phyloP scores from a whole-genome alignment of 345 rosid genomes.

The Bruguiera parviflora region DNA sequence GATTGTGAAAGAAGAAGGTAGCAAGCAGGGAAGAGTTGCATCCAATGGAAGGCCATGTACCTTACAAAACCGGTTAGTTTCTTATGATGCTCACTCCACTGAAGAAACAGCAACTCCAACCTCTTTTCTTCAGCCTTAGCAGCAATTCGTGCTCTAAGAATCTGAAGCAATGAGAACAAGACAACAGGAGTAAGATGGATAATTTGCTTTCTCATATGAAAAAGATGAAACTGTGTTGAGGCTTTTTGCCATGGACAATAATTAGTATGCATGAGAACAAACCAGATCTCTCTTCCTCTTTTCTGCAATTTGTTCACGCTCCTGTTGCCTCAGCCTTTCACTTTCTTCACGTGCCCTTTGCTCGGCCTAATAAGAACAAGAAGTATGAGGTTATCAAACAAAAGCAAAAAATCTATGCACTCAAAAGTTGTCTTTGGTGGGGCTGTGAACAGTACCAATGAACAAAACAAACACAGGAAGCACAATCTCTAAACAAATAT shows the following conservation, averaged over 20 bases:
- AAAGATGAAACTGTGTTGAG: not conserved
- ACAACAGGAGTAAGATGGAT: not conserved
- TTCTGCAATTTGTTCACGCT: conserved; percentile 76
- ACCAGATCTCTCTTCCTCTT: conserved; percentile 93
- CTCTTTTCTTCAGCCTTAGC: conserved; percentile 96
- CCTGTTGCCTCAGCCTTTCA: conserved; percentile 85
- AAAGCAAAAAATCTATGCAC: not conserved
- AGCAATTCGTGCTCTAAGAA: conserved; percentile 88
- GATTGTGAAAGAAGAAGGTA: not conserved
- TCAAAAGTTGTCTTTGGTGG: not conserved
- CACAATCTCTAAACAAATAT: not conserved
- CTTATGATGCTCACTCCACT: conserved; percentile 90
- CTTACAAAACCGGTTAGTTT: conserved; percentile 93
- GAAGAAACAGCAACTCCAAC: conserved; percentile 91
- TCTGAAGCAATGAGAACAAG: conserved; percentile 33
- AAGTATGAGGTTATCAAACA: conserved; percentile 1
- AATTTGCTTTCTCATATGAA: not conserved
- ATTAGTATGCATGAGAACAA: conserved; percentile 24
- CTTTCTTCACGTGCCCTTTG: conserved; percentile 87
- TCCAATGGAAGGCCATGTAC: conserved; percentile 29
- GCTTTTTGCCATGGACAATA: not conserved
- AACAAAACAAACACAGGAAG: too few species aligned
- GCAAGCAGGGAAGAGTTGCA: not conserved
- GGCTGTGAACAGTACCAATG: not conserved
- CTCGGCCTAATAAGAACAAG: conserved; percentile 57